Conservation (phyloP, 2,329 filamentous ascomycete species). For the Pseudogymnoascus sp. region DNA sequence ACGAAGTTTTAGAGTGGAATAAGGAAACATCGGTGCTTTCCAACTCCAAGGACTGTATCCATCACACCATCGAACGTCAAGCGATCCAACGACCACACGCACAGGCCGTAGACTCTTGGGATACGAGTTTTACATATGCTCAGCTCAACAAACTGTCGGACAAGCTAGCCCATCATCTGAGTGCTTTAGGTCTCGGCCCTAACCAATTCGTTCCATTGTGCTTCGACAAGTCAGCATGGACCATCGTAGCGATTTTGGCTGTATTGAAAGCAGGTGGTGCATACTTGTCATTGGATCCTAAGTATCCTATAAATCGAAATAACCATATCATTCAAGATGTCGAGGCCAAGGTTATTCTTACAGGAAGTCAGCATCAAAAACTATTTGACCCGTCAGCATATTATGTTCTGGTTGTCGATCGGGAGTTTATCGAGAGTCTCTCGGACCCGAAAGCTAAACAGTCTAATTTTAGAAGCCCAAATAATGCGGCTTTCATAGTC, state of each 20-base stretch:
- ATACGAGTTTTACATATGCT: constrained; percentile 17
- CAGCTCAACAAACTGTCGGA: constrained; percentile 13
- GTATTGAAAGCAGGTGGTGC: constrained; percentile 24
- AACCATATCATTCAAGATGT: constrained; percentile 13
- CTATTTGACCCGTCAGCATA: constrained; percentile 21
- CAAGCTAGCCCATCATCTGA: constrained; percentile 16
- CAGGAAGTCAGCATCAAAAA: constrained; percentile 22
- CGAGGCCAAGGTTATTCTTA: background rate
- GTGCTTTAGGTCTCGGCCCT: constrained; percentile 12
- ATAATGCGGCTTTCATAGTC: background rate
- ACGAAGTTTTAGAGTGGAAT: constrained; percentile 27
- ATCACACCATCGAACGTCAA: constrained; percentile 12
- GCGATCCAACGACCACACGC: constrained; percentile 10
- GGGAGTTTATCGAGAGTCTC: background rate
- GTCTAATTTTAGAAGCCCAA: background rate
- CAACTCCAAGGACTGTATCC: background rate
- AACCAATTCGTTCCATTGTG: constrained; percentile 19
- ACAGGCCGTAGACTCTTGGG: constrained; percentile 18
- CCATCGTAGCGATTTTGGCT: constrained; percentile 22
- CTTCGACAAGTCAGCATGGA: constrained; percentile 22
- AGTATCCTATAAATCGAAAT: constrained; percentile 18
- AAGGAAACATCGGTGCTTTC: background rate
- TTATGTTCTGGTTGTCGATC: background rate
- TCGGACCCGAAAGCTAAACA: background rate
- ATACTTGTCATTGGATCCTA: constrained; percentile 25